Base-by-base conservation (phyloP, 23 red algal genomes). In the Agarophyton chilense region DNA sequence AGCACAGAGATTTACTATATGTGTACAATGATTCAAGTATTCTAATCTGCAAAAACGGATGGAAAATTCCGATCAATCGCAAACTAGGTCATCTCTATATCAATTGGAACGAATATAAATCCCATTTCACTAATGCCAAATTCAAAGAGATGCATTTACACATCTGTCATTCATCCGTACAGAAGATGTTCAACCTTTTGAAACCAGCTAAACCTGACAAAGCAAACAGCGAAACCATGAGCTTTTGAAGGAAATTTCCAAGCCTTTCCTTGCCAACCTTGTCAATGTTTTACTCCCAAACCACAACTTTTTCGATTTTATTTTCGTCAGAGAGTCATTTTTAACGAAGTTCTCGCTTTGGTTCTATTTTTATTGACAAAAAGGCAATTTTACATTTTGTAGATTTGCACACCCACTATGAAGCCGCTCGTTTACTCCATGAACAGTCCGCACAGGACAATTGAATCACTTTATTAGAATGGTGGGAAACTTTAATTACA, bases 341-440 rank as follows among this genome's bases (percentile, higher is more conserved):
- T 83, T 32, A 92, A 73, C 47, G 33, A 72, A 24, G 36, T 32
- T 34, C n/a, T 83, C 6, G 51, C 40, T 21, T 0, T 75, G 10
- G 78, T 75, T 54, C 12, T 92, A 29, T 47, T 92, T 63, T 29
- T 0, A 38, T 92, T 43, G 29, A 92, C 21, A 52, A 43, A 10
- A 41, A 63, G 14, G 52, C 88, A 47, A 35, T 82, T 4, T 54
- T 92, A 70, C 88, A 92, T 60, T 44, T 83, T 31, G 72, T 83
- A 10, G 46, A 65, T 62, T 24, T 62, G 0, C 41, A 77, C 6
- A 90, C 86, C 21, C 56, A 78, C 40, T 92, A 73, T 25, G 35
- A n/a, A 2, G 78, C 76, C 28, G 88, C 77, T 0, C 25, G 55
- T 14, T 92, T 82, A 21, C 0, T 83, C n/a, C 0, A 17, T 6